Evolutionary conservation across 306 rosid genomes (phyloP), one percentile per base, ranked within the genome.

Genomic region (Vachellia collinsii): DNA sequence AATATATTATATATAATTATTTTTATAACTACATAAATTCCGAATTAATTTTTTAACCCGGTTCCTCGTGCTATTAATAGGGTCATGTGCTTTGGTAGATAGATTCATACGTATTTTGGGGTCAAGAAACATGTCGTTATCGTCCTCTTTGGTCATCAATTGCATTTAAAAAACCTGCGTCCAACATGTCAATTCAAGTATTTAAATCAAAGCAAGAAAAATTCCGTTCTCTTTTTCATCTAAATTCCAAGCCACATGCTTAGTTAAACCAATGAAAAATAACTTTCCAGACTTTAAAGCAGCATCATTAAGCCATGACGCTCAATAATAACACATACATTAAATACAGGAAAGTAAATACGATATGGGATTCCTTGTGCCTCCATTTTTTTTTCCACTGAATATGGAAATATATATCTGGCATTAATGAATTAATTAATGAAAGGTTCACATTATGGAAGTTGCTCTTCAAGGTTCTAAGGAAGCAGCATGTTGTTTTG

Each of bases 401-500:
- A 69, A 22, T 39, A 62, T 10, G 74, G 42, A 65, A 85, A 59
- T 70, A 70, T 42, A 29, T 62, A 11, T 73, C 42, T 54, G 42
- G 34, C 34, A 29, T 29, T 29, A 47, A 77, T 78, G 9, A 22
- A n/a, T 59, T 59, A 59, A 9, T 59, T 83, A 78, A 54, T 78
- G 80, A 78, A 39, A 44, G 48, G 81, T 64, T 56, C 90, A 75
- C 77, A 85, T 83, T 83, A 44, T 70, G 77, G 74, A 83, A 83
- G 85, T 81, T 81, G 38, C 70, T 77, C 75, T 79, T 69, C 84
- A 77, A 37, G 86, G 34, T 59, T 81, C 84, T 72, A 83, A 82
- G 81, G 90, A 74, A 84, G 85, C 23, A 81, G 80, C 92, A 83
- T 76, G 93, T 79, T 84, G 83, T 82, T 13, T 11, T 42, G 82